These are phyloP conservation scores for Diplocarpon mali DNA, from an alignment of 2,329 filamentous ascomycete species.

Conservation along the genomic window DNA sequence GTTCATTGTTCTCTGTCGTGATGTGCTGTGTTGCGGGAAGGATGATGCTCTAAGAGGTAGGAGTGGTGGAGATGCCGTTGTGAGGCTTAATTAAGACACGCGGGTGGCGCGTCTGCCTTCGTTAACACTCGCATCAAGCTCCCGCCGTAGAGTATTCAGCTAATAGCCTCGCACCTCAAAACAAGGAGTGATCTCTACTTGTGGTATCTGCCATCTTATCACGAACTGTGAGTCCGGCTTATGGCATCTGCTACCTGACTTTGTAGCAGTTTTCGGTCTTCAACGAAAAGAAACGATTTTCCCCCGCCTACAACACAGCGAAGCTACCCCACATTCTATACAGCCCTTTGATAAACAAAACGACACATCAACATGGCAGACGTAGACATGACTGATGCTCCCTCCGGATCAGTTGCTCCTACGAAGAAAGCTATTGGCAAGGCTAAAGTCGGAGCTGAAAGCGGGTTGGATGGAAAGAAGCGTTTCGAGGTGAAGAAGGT, in stretches of 20 bases:
- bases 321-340: neutral
- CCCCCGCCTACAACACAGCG: neutral
- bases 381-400: slow-evolving; percentile 90
- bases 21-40: neutral
- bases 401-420: slow-evolving; percentile 38
- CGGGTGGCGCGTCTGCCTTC: no score
- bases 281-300: no score
- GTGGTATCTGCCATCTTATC: no score
- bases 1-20: slow-evolving; percentile 22
- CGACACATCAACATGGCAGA: slow-evolving; percentile 60
- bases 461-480: slow-evolving; percentile 64
- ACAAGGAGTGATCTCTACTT: no score
- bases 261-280: no score
- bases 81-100: no score
- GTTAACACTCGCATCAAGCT: no score
- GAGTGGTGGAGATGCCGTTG: slow-evolving; percentile 2
- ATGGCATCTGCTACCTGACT: no score
- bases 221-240: no score
- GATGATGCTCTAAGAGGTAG: slow-evolving; percentile 4
- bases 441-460: slow-evolving; percentile 39
- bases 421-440: slow-evolving; percentile 42
- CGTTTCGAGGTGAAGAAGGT: slow-evolving; percentile 99
- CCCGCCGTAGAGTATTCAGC: no score
- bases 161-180: no score
- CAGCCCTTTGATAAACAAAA: neutral